phyloP scores from a whole-genome alignment of 2,329 filamentous ascomycete species.

The Xylaria sp. region DNA sequence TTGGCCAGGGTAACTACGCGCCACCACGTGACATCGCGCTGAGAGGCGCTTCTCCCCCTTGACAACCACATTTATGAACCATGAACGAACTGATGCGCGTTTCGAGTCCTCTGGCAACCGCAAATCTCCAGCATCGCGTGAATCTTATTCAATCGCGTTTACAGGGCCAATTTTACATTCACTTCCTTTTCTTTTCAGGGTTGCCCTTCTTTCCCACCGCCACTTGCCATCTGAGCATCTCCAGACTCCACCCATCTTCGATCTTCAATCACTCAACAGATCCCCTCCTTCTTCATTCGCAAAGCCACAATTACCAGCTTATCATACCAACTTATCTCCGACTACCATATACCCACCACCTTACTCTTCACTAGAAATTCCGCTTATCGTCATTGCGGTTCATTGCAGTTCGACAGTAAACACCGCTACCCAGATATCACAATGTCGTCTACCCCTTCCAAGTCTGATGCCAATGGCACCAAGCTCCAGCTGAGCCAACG shows the following conservation, averaged over 20 bases:
- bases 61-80: not conserved
- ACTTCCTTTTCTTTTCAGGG: not conserved
- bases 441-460: conserved; percentile 9
- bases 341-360: not conserved
- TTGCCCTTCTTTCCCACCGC: not conserved
- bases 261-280: not conserved
- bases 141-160: not conserved
- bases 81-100: not conserved
- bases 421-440: not conserved
- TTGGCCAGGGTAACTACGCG: not conserved
- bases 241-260: not conserved
- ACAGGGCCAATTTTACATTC: no score
- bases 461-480: not conserved
- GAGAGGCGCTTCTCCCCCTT: not conserved
- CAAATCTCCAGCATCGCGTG: no score
- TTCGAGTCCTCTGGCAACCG: no score
- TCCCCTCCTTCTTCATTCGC: not conserved
- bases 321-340: not conserved
- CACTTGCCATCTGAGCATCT: no score
- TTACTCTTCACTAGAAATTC: not conserved
- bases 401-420: not conserved
- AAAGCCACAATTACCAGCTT: no score
- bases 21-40: not conserved
- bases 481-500: conserved; percentile 8
- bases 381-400: not conserved